Evolutionary conservation across 2,329 filamentous ascomycete genomes (phyloP).

Genomic region (Fusarium abutilonis): DNA sequence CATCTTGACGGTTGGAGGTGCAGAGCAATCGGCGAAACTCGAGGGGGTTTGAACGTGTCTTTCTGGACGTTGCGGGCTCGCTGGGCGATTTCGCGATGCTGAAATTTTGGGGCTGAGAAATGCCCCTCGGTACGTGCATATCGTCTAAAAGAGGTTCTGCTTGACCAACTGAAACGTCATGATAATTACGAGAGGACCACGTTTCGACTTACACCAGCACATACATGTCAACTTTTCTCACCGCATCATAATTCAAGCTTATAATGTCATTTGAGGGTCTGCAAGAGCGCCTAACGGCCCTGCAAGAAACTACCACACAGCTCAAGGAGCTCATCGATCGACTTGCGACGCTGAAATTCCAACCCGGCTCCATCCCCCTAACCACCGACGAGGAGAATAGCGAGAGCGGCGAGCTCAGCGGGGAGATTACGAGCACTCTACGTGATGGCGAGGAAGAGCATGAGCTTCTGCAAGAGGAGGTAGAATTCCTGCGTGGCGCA

Average conservation of each 20-base stretch:
- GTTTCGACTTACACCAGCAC: slow-evolving; percentile 33
- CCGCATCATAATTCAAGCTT: slow-evolving; percentile 1
- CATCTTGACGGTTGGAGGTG: slow-evolving; percentile 62
- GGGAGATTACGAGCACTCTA: slow-evolving; percentile 81
- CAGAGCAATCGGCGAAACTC: slow-evolving; percentile 6
- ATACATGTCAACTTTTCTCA: background rate
- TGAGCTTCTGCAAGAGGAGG: slow-evolving; percentile 81
- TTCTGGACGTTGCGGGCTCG: slow-evolving; percentile 1
- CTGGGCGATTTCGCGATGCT: slow-evolving; percentile 21
- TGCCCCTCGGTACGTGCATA: slow-evolving; percentile 41
- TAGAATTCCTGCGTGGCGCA: slow-evolving; percentile 70
- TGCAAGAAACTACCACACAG: slow-evolving; percentile 70
- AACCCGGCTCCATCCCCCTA: slow-evolving; percentile 66
- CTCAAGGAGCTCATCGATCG: slow-evolving; percentile 68
- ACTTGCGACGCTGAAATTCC: slow-evolving; percentile 66
- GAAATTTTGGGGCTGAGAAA: slow-evolving; percentile 38
- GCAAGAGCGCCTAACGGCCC: slow-evolving; percentile 67
- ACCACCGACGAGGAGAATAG: slow-evolving; percentile 60
- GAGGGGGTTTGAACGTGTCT: slow-evolving; percentile 11
- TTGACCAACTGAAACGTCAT: slow-evolving; percentile 40
- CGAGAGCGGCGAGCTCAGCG: slow-evolving; percentile 75
- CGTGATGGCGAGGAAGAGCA: slow-evolving; percentile 85
- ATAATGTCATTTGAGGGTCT: slow-evolving; percentile 68
- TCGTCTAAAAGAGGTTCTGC: slow-evolving; percentile 32
- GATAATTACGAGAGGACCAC: slow-evolving; percentile 36